phyloP scores from a whole-genome alignment of 495 filamentous ascomycete genomes.

The Xylaria sp. region DNA sequence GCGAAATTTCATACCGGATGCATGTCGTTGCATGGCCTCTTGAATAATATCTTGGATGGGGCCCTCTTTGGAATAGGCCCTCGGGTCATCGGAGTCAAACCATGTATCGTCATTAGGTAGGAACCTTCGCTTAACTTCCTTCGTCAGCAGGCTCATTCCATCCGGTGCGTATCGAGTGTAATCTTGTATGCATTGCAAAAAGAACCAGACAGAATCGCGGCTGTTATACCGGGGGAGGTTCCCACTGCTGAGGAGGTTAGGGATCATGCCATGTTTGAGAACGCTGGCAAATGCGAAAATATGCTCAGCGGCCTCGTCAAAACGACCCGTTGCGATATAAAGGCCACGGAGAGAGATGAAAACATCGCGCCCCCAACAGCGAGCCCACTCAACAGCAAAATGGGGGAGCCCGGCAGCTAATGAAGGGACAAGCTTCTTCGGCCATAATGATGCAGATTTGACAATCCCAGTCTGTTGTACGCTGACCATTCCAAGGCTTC shows the following conservation, averaged over 20 bases:
- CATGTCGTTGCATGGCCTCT: slow-evolving; percentile 91
- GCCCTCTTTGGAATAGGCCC: slow-evolving; percentile 84
- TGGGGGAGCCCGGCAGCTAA: slow-evolving; percentile 95
- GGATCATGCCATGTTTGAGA: slow-evolving; percentile 98
- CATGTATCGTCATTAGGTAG: slow-evolving; percentile 93
- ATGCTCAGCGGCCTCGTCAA: slow-evolving; percentile 87
- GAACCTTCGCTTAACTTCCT: slow-evolving; percentile 84
- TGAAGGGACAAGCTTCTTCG: slow-evolving; percentile 79
- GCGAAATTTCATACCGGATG: slow-evolving; percentile 83
- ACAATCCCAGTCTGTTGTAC: slow-evolving; percentile 87
- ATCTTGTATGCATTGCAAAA: slow-evolving; percentile 92
- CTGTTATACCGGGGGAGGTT: slow-evolving; percentile 95
- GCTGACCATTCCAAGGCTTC: slow-evolving; percentile 87
- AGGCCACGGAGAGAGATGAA: slow-evolving; percentile 95
- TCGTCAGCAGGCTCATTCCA: slow-evolving; percentile 75
- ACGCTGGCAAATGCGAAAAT: slow-evolving; percentile 96
- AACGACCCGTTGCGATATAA: slow-evolving; percentile 86
- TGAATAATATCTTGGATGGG: slow-evolving; percentile 89
- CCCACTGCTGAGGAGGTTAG: slow-evolving; percentile 88
- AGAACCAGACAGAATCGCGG: slow-evolving; percentile 97
- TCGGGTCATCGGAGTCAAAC: slow-evolving; percentile 79
- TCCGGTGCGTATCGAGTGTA: slow-evolving; percentile 84
- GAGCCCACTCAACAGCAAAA: slow-evolving; percentile 91
- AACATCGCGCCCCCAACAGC: slow-evolving; percentile 96
- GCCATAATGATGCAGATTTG: slow-evolving; percentile 89